Evolutionary conservation across 768 basidiomycete genomes (phyloP), one percentile per base, ranked within the genome.

Genomic region (Cubamyces lactineus): DNA sequence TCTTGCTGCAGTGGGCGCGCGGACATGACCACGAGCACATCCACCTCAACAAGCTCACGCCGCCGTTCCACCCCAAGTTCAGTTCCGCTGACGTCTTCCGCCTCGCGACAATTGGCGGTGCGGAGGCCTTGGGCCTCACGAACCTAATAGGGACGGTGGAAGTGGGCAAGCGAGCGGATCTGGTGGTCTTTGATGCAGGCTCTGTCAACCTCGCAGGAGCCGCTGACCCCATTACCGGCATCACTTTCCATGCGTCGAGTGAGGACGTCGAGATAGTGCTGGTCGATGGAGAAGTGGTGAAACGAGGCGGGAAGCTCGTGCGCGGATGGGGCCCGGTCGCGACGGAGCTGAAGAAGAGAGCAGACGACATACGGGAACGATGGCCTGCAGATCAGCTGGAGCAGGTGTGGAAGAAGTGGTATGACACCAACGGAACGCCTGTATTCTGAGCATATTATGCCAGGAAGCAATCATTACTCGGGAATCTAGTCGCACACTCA

Each of bases 241-340:
- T 74, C 24, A 69, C 68, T 15, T 71, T 72, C 66, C 69, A 72
- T 42, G 73, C 73, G 0, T 64, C 70, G 21, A 67, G 66, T 51
- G 70, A 67, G 28, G 73, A 74, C 59, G 63, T 74, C 49, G 72
- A 73, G 58, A 57, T 55, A 24, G 73, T 74, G n/a, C 50, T 74
- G 5, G 71, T 74, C 11, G 61, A 73, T 28, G 73, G 73, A 11
- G 72, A 74, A 53, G 51, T 73, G 17, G 66, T 74, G 48, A 74
- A 74, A 59, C 57, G 63, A 13, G 63, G 63, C n/a, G 66, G 69
- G 6, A 69, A 65, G 28, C 65, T 74, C 16, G 68, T 67, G 15
- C 66, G 65, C 47, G 51, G 58, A 2, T 74, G 73, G 73, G 61
- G 41, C 3, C 62, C 66, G 7, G 69, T 73, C 3, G 73, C 69